Evolutionary conservation across 164 flowering plant species (phyloP).

Genomic region (Liriodendron chinense): DNA sequence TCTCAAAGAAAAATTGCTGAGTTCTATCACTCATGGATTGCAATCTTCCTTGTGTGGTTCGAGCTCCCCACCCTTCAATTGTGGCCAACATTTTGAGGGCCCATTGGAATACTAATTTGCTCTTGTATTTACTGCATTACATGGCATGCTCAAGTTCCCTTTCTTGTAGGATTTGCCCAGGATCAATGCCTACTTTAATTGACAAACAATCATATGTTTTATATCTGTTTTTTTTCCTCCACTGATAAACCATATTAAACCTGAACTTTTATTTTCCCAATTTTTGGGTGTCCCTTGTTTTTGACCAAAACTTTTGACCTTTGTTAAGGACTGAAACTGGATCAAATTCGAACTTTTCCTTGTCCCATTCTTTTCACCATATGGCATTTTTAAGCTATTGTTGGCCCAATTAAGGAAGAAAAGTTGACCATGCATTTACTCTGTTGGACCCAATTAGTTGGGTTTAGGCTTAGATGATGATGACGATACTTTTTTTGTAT

Average conservation of each 20-base stretch:
- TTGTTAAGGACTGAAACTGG: neutral
- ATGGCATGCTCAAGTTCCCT: neutral
- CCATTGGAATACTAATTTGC: neutral
- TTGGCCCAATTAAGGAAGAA: neutral
- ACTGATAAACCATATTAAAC: neutral
- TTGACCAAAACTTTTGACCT: neutral
- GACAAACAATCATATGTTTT: neutral
- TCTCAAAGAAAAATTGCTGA: too few relatives aligned
- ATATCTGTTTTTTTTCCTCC: neutral
- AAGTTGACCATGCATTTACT: too few relatives aligned
- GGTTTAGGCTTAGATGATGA: too few relatives aligned
- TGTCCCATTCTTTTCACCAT: neutral
- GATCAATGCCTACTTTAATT: neutral
- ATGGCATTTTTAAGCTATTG: neutral
- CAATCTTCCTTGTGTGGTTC: neutral
- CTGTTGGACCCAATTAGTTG: too few relatives aligned
- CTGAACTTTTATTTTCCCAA: neutral
- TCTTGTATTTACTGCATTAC: neutral
- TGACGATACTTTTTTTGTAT: too few relatives aligned
- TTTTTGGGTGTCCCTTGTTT: neutral
- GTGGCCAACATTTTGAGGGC: neutral
- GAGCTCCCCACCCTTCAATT: neutral
- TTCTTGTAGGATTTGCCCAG: neutral
- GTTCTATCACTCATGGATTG: too few relatives aligned
- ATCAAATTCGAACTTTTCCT: neutral